Percentiles rank a stretch among this genome's conserved stretches.
These are phyloP conservation scores for Umbilicus rupestris DNA, from an alignment of 164 flowering plant genomes.

Conservation along the genomic window DNA sequence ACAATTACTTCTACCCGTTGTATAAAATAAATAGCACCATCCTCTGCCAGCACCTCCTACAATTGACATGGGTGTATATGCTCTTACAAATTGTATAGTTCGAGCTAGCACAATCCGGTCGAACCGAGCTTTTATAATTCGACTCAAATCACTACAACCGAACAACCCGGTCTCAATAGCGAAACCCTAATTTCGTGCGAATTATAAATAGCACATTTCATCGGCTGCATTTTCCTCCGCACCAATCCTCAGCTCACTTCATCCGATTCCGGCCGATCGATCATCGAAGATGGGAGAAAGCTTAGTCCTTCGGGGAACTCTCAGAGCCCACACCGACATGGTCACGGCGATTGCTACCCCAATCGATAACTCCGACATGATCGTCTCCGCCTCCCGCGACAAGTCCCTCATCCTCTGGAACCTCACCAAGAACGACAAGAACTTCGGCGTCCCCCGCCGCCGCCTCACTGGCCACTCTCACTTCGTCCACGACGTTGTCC, in stretches of 20 bases:
- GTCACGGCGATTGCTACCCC: slow-evolving; percentile 90
- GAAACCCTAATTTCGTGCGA: not conserved
- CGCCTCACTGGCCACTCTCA: slow-evolving; percentile 83
- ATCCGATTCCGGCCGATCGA: not conserved
- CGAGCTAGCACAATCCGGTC: no score
- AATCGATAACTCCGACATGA: slow-evolving; percentile 78
- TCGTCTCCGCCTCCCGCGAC: slow-evolving; percentile 81
- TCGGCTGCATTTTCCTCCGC: not conserved
- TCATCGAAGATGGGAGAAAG: not conserved
- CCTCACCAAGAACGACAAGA: slow-evolving; percentile 53
- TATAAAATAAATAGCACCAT: no score
- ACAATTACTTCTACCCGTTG: no score
- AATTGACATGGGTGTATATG: no score
- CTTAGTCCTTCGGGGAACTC: slow-evolving; percentile 40
- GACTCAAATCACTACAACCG: no score
- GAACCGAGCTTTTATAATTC: no score
- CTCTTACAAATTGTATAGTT: no score
- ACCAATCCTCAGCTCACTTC: not conserved
- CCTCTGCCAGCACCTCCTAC: no score
- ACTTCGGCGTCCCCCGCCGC: slow-evolving; percentile 67
- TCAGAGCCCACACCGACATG: slow-evolving; percentile 77
- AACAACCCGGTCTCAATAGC: no score
- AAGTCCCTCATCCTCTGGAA: slow-evolving; percentile 76
- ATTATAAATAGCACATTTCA: not conserved
- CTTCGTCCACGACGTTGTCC: slow-evolving; percentile 88